phyloP scores from a whole-genome alignment of 1,284 basidiomycete species.

The Phenoliferia sp. region DNA sequence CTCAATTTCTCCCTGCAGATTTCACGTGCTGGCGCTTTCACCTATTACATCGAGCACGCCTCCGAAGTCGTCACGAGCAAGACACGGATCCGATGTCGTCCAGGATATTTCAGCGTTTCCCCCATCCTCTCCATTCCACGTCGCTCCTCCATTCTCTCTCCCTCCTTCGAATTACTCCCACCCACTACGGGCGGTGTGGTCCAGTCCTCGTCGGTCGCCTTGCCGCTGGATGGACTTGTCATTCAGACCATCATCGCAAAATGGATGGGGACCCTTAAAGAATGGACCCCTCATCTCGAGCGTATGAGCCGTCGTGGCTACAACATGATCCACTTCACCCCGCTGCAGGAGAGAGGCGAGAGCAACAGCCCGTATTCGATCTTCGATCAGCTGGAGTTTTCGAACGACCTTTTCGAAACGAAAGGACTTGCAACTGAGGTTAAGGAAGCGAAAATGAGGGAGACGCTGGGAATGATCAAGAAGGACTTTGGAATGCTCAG shows the following conservation, averaged over 20 bases:
- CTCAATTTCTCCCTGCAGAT: slow-evolving; percentile 50
- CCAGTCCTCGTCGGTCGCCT: slow-evolving; percentile 54
- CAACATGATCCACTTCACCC: slow-evolving; percentile 84
- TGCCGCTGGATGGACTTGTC: slow-evolving; percentile 77
- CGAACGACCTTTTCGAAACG: slow-evolving; percentile 59
- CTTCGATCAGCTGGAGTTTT: slow-evolving; percentile 74
- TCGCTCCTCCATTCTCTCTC: slow-evolving; percentile 64
- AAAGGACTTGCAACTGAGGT: slow-evolving; percentile 45
- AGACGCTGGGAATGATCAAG: slow-evolving; percentile 62
- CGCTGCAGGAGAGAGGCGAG: slow-evolving; percentile 79
- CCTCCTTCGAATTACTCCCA: slow-evolving; percentile 45
- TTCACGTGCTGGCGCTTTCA: slow-evolving; percentile 88
- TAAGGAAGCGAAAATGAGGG: slow-evolving; percentile 52
- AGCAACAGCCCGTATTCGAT: slow-evolving; percentile 90
- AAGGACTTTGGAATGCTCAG: slow-evolving; percentile 81
- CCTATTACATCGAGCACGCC: slow-evolving; percentile 89
- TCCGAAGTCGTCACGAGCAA: slow-evolving; percentile 40
- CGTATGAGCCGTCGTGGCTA: slow-evolving; percentile 83
- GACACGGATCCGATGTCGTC: slow-evolving; percentile 60
- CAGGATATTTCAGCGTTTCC: slow-evolving; percentile 93
- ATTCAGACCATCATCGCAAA: slow-evolving; percentile 87
- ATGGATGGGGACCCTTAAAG: slow-evolving; percentile 81
- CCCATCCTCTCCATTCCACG: slow-evolving; percentile 71
- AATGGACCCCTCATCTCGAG: slow-evolving; percentile 72
- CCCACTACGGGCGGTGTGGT: slow-evolving; percentile 46